Conservation (phyloP, 2,329 filamentous ascomycete genomes). For the Penicillium sp. region DNA sequence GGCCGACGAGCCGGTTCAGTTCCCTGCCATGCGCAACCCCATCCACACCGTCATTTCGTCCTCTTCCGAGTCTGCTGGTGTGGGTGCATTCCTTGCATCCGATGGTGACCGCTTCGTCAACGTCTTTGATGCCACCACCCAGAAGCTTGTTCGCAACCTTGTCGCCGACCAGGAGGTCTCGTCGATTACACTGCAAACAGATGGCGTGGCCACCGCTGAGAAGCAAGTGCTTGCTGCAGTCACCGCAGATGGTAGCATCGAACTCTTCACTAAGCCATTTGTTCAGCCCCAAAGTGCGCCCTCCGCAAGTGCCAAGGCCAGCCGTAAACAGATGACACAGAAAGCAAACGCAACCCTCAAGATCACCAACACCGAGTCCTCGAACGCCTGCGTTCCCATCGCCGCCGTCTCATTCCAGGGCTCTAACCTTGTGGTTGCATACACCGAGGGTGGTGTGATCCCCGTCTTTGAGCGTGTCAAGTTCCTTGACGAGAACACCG, state of each 20-base stretch:
- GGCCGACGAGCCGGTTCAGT: slow-evolving; percentile 39
- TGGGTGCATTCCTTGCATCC: slow-evolving; percentile 47
- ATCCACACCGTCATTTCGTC: slow-evolving; percentile 49
- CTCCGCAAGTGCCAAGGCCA: slow-evolving; percentile 43
- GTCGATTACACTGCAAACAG: slow-evolving; percentile 36
- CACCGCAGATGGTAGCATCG: slow-evolving; percentile 48
- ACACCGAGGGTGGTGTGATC: slow-evolving; percentile 50
- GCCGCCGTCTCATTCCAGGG: slow-evolving; percentile 46
- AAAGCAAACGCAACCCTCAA: slow-evolving; percentile 46
- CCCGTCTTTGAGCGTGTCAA: slow-evolving; percentile 50
- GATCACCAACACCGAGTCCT: slow-evolving; percentile 43
- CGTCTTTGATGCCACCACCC: slow-evolving; percentile 45
- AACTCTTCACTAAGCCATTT: slow-evolving; percentile 51
- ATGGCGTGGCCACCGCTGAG: slow-evolving; percentile 22
- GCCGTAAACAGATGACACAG: slow-evolving; percentile 45
- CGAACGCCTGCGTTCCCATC: slow-evolving; percentile 41
- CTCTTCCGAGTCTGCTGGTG: slow-evolving; percentile 31
- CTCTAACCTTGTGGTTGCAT: slow-evolving; percentile 47
- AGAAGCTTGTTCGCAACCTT: slow-evolving; percentile 47
- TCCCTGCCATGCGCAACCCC: slow-evolving; percentile 50
- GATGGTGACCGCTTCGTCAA: slow-evolving; percentile 52
- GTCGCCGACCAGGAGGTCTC: slow-evolving; percentile 49
- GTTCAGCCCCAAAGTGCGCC: slow-evolving; percentile 30
- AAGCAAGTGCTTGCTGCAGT: slow-evolving; percentile 47
- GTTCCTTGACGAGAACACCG: slow-evolving; percentile 46